Percentiles rank a stretch among this genome's conserved stretches.
Evolutionary conservation across 129 eudicot genomes (phyloP).

Genomic region (Ambrosia trifida): DNA sequence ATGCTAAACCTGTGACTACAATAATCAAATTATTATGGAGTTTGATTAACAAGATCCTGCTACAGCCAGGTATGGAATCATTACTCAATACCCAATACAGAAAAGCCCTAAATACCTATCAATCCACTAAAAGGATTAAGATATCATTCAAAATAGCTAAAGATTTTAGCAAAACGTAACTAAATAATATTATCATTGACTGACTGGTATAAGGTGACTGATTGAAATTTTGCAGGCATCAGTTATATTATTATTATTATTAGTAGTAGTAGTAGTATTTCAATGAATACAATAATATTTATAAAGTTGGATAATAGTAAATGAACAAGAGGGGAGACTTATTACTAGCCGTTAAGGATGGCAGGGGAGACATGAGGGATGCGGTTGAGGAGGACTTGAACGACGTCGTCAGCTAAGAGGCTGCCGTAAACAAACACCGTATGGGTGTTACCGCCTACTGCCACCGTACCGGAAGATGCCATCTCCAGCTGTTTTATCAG

Average conservation of each 20-base stretch:
- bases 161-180: too few species aligned
- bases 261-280: too few species aligned
- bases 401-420: constrained; percentile 80
- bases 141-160: too few species aligned
- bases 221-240: not conserved
- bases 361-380: constrained; percentile 75
- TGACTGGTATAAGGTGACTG: too few species aligned
- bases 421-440: constrained; percentile 91
- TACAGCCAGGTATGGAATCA: not conserved
- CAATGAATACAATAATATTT: not conserved
- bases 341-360: constrained; percentile 62
- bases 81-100: not conserved
- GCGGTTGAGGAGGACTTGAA: constrained; percentile 65
- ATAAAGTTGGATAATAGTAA: not conserved
- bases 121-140: too few species aligned
- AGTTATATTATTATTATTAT: not conserved
- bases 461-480: constrained; percentile 32
- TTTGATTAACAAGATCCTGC: constrained; percentile 18
- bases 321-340: constrained; percentile 29
- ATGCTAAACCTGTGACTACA: constrained; percentile 86
- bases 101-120: not conserved
- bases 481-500: constrained; percentile 6
- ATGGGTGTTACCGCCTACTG: constrained; percentile 8
- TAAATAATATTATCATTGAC: too few species aligned
- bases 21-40: not conserved